A percentile compares a stretch with the other conserved stretches of the same genome.
Conservation (phyloP, 108 stramenopile species). For the Phaeodactylum tricornutum region DNA sequence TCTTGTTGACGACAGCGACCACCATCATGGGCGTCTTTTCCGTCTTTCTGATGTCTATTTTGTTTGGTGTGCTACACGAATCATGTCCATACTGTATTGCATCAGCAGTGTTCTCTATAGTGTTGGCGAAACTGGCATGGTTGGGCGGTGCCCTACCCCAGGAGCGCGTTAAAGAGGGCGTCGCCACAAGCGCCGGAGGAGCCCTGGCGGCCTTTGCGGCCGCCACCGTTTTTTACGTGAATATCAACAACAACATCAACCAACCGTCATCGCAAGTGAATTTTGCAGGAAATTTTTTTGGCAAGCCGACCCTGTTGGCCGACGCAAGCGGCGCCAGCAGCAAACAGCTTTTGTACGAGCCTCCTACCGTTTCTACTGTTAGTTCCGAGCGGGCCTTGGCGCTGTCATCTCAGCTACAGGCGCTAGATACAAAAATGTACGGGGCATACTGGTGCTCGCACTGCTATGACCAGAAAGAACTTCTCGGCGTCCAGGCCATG, state of each 20-base stretch:
- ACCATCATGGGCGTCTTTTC: conserved; percentile 89
- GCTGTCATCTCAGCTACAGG: conserved; percentile 47
- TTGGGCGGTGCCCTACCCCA: conserved; percentile 44
- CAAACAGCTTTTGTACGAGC: conserved; percentile 2
- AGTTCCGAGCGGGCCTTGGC: conserved; percentile 50
- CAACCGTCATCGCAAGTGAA: neutral
- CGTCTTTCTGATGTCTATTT: conserved; percentile 65
- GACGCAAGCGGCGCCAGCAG: neutral
- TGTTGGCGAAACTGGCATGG: conserved; percentile 48
- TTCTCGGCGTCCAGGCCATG: conserved; percentile 71
- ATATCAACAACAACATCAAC: neutral
- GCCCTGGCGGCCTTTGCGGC: conserved; percentile 11
- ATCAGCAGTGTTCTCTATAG: conserved; percentile 53
- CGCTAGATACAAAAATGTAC: conserved; percentile 72
- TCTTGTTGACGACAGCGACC: conserved; percentile 53
- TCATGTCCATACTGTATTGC: conserved; percentile 77
- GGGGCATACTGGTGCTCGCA: conserved; percentile 97
- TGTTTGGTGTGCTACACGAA: conserved; percentile 60
- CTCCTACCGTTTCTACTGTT: conserved; percentile 67
- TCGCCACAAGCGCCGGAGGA: conserved; percentile 5
- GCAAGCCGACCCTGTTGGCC: conserved; percentile 5
- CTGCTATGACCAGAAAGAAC: conserved; percentile 89
- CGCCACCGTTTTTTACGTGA: conserved; percentile 2
- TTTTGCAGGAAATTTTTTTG: neutral
- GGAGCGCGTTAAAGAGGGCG: conserved; percentile 2